These are phyloP conservation scores for Ascochyta fabae DNA, from an alignment of 2,329 filamentous ascomycete genomes.

Conservation along the genomic window DNA sequence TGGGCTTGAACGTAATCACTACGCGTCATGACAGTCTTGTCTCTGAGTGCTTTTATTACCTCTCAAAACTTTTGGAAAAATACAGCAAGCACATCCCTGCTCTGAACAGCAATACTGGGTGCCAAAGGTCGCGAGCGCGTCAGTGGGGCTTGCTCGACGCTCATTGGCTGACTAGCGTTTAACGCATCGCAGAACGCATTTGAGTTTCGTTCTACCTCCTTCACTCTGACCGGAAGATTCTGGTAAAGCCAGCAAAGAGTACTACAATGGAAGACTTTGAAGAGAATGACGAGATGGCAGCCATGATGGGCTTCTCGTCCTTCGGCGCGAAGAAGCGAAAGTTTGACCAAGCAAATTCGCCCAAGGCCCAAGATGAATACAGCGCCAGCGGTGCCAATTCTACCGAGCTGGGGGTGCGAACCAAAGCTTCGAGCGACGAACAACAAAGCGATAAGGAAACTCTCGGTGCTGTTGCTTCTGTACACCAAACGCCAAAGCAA, in stretches of 20 bases:
- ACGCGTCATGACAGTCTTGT: not conserved
- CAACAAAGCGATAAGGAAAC: slow-evolving; percentile 1
- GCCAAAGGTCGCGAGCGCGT: not conserved
- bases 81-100: slow-evolving; percentile 1
- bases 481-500: not conserved
- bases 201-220: not conserved
- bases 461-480: not conserved
- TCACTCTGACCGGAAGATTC: not conserved
- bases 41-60: not conserved
- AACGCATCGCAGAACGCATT: slow-evolving; percentile 1
- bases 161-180: slow-evolving; percentile 9
- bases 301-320: slow-evolving; percentile 74
- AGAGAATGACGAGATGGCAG: slow-evolving; percentile 62
- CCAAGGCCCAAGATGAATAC: slow-evolving; percentile 44
- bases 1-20: not conserved
- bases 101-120: not conserved
- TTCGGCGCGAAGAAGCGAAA: slow-evolving; percentile 76
- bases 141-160: not conserved
- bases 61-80: not conserved
- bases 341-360: slow-evolving; percentile 65
- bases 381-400: slow-evolving; percentile 42
- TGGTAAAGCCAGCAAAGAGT: not conserved
- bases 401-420: slow-evolving; percentile 47
- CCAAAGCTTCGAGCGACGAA: slow-evolving; percentile 27
- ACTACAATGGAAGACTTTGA: slow-evolving; percentile 37